Base-by-base conservation (phyloP, 2,329 filamentous ascomycete species). In the Ophiostoma australiae region DNA sequence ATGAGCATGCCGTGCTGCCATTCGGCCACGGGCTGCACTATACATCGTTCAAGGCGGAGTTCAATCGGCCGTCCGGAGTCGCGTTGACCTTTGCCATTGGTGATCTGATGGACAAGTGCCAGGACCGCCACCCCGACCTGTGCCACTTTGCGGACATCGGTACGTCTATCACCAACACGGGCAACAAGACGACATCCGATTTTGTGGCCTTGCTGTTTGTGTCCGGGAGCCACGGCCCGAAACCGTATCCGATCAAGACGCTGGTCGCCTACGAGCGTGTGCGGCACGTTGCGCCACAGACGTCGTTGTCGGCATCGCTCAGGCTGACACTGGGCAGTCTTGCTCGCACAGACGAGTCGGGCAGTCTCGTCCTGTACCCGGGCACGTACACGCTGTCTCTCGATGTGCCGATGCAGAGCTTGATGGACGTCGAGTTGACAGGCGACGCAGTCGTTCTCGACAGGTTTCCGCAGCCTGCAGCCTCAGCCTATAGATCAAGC, bases 291-390 rank as follows among this genome's bases (percentile, higher is more conserved):
- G 48, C 48, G 20, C 48, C 48, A 23, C 17, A 41, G 39, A 41
- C 39, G 2, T 41, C 48, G 48, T 52, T 17, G n/a, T 52, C 48
- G 48, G 48, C 4, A n/a, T 52, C 48, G 48, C n/a, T 52, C 48
- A 20, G 48, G 48, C 20, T n/a, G 48, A 52, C 7, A 52, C 48
- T 52, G 4, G 48, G 17, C 48, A 52, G 48, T 20, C 48, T 52
- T 20, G 48, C 48, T 3, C 48, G 48, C 48, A 52, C 48, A 23
- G 17, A 10, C n/a, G 20, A 52, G 48, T 52, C 17, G 4, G 86
- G 86, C 1, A 82, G 84, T 72, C 80, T 79, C 68, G 81, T 86
- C 15, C 75, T 88, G 17, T 87, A 85, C 76, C 85, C 85, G 0
- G 86, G 85, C 0, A 80, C 80, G 35, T 88, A 88, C 73, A 79